phyloP scores from a whole-genome alignment of 2,329 filamentous ascomycete species.

The Talaromyces sp. region DNA sequence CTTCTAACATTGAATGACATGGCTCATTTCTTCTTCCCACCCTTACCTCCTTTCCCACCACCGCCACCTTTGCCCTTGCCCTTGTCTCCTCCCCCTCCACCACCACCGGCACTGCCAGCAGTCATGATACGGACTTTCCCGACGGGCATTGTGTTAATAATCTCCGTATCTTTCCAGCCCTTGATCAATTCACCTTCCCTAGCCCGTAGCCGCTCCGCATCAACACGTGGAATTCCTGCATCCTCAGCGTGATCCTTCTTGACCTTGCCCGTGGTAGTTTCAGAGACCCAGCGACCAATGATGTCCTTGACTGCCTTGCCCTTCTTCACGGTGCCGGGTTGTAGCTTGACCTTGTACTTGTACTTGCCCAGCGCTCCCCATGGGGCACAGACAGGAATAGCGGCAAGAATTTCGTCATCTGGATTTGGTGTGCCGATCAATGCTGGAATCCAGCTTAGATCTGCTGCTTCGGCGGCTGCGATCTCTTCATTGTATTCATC shows the following conservation, averaged over 20 bases:
- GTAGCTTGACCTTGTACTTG: conserved; percentile 95
- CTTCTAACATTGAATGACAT: not conserved
- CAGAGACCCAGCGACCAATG: conserved; percentile 75
- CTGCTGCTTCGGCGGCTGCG: conserved; percentile 48
- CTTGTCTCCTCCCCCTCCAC: conserved; percentile 38
- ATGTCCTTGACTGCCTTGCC: conserved; percentile 93
- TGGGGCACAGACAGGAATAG: conserved; percentile 64
- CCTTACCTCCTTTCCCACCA: conserved; percentile 33
- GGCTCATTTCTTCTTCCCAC: conserved; percentile 45
- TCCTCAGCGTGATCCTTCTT: conserved; percentile 62
- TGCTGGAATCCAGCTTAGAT: conserved; percentile 62
- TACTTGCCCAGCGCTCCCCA: conserved; percentile 66
- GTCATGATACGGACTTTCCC: conserved; percentile 79
- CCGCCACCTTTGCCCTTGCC: conserved; percentile 25
- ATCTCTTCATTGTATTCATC: conserved; percentile 62
- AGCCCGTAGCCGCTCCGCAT: conserved; percentile 79
- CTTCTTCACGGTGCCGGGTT: conserved; percentile 87
- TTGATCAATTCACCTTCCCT: conserved; percentile 83
- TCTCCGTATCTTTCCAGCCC: conserved; percentile 77
- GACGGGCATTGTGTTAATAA: conserved; percentile 78
- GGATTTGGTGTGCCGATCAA: conserved; percentile 75
- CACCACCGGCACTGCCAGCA: conserved; percentile 49
- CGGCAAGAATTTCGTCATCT: conserved; percentile 73
- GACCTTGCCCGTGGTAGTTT: conserved; percentile 53
- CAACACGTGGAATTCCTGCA: conserved; percentile 49